phyloP scores from a whole-genome alignment of 179 eudicot species.

The Vitellaria paradoxa region DNA sequence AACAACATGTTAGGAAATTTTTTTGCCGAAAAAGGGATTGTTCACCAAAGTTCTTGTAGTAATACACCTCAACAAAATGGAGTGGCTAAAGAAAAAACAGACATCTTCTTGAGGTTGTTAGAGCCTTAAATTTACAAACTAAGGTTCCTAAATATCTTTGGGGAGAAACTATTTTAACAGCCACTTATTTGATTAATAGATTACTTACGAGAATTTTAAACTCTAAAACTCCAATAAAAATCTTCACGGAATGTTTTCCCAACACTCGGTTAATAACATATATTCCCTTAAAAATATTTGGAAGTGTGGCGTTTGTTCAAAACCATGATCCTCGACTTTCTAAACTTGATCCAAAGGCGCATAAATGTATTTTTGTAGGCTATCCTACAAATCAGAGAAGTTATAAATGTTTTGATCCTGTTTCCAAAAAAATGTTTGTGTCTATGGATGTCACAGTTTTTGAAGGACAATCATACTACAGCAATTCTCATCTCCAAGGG shows the following conservation, averaged over 20 bases:
- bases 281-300: background rate
- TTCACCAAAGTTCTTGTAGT: too few species aligned
- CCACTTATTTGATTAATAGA: slow-evolving; percentile 2
- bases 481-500: too few species aligned
- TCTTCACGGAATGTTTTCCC: background rate
- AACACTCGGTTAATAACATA: background rate
- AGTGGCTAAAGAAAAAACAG: background rate
- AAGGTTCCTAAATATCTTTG: slow-evolving; percentile 2
- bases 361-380: background rate
- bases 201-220: background rate
- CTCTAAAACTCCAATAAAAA: background rate
- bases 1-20: background rate
- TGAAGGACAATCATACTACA: too few species aligned
- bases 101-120: background rate
- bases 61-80: background rate
- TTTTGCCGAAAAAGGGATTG: background rate
- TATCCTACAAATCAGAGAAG: background rate
- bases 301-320: background rate
- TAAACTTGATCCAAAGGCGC: background rate
- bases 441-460: too few species aligned
- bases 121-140: background rate
- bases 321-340: background rate
- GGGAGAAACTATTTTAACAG: background rate
- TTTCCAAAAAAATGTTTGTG: too few species aligned
- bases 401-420: too few species aligned